These are phyloP conservation scores for Lactarius pseudohatsudake DNA, from an alignment of 768 basidiomycete genomes.

Conservation along the genomic window DNA sequence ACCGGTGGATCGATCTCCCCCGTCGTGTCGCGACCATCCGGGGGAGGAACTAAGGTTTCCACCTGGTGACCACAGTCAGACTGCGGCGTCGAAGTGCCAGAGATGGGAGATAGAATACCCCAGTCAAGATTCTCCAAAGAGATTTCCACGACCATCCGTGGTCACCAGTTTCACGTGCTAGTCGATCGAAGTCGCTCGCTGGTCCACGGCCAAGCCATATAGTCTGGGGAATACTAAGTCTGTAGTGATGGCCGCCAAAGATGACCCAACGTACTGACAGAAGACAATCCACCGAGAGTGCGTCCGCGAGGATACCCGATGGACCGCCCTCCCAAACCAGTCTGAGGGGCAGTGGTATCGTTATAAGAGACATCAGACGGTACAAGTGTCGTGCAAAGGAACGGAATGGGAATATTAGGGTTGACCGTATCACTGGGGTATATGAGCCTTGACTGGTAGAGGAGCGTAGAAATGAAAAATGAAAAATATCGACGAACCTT, in stretches of 20 bases:
- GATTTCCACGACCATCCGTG: slow-evolving; percentile 30
- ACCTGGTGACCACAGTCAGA: background rate
- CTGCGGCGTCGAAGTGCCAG: background rate
- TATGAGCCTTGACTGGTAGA: no score
- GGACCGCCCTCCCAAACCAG: slow-evolving; percentile 15
- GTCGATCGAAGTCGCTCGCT: slow-evolving; percentile 29
- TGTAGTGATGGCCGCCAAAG: background rate
- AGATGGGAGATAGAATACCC: background rate
- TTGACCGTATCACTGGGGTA: no score
- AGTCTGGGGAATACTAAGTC: slow-evolving; percentile 7
- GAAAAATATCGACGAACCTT: no score
- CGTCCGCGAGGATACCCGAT: slow-evolving; percentile 28
- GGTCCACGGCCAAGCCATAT: slow-evolving; percentile 25
- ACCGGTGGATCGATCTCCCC: slow-evolving; percentile 31
- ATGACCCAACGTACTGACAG: slow-evolving; percentile 25
- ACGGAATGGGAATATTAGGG: no score
- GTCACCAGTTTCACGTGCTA: slow-evolving; percentile 25
- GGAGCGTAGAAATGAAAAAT: no score
- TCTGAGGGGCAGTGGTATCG: slow-evolving; percentile 28
- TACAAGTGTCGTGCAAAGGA: no score
- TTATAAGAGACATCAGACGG: slow-evolving; percentile 7
- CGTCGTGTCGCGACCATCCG: slow-evolving; percentile 28
- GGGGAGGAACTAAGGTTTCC: slow-evolving; percentile 6
- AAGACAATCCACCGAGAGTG: slow-evolving; percentile 27
- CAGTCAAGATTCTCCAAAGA: slow-evolving; percentile 13